These are phyloP conservation scores for Xylariaceae sp. DNA, from an alignment of 2,329 filamentous ascomycete genomes.

Conservation along the genomic window DNA sequence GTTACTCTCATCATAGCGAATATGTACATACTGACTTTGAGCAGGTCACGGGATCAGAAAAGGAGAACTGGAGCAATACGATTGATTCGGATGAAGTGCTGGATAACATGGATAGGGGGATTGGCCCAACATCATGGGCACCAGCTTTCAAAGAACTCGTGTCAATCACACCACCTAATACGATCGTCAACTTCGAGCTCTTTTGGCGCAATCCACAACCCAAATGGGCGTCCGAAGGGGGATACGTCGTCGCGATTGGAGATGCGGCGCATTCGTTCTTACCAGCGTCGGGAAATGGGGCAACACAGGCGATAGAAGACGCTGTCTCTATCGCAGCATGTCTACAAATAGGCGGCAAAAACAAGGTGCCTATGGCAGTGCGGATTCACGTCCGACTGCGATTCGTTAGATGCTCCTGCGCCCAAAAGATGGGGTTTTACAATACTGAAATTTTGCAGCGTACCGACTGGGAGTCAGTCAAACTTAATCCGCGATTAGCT, in stretches of 20 bases:
- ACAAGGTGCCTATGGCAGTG: constrained; percentile 31
- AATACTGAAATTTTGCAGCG: constrained; percentile 37
- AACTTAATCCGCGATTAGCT: constrained; percentile 32
- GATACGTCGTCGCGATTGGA: constrained; percentile 37
- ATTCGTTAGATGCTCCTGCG: constrained; percentile 35
- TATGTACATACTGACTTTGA: constrained; percentile 11
- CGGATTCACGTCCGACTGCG: constrained; percentile 37
- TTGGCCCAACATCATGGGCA: constrained; percentile 32
- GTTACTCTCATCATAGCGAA: background rate
- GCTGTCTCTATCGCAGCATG: constrained; percentile 37
- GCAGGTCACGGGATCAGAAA: constrained; percentile 35
- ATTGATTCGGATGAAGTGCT: constrained; percentile 36
- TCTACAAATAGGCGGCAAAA: constrained; percentile 35
- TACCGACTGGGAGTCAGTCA: constrained; percentile 35
- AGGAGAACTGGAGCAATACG: constrained; percentile 38
- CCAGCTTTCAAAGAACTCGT: constrained; percentile 35
- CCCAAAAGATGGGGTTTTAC: constrained; percentile 38
- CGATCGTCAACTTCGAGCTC: constrained; percentile 40
- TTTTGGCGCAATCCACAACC: constrained; percentile 41
- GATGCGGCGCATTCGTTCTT: constrained; percentile 42
- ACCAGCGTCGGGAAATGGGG: constrained; percentile 41
- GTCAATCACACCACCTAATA: constrained; percentile 30
- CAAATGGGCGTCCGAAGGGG: constrained; percentile 35
- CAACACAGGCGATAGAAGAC: constrained; percentile 43
- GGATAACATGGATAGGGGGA: constrained; percentile 35